Percentiles rank a stretch among this genome's conserved stretches.
phyloP scores from a whole-genome alignment of 257 asterid genomes.

The Capsicum chinense region DNA sequence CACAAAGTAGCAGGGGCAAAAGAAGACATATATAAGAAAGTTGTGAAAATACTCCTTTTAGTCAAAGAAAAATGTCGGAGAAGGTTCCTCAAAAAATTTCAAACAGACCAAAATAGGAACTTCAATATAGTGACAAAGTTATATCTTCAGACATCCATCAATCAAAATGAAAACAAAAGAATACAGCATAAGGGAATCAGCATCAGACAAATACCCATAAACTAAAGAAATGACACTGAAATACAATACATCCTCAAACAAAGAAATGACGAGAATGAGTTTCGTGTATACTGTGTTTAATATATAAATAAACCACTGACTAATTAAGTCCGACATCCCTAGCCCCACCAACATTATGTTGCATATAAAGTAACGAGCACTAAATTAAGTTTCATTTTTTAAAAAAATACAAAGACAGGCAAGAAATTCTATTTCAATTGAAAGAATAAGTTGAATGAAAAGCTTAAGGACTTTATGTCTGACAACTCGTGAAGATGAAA shows the following conservation, averaged over 20 bases:
- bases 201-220: background rate
- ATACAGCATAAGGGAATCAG: background rate
- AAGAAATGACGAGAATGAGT: background rate
- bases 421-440: background rate
- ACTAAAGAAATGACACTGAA: background rate
- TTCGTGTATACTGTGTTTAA: background rate
- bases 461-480: background rate
- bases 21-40: background rate
- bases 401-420: background rate
- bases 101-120: background rate
- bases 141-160: background rate
- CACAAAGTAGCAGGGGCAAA: background rate
- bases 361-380: background rate
- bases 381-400: background rate
- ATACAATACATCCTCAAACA: background rate
- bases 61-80: background rate
- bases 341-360: background rate
- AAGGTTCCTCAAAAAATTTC: background rate
- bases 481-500: background rate
- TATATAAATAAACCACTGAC: background rate
- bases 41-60: background rate
- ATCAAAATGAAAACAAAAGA: background rate
- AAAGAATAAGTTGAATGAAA: background rate
- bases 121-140: background rate
- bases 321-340: background rate